Conservation (phyloP, 2,329 filamentous ascomycete species). For the Arthroderma sp. region DNA sequence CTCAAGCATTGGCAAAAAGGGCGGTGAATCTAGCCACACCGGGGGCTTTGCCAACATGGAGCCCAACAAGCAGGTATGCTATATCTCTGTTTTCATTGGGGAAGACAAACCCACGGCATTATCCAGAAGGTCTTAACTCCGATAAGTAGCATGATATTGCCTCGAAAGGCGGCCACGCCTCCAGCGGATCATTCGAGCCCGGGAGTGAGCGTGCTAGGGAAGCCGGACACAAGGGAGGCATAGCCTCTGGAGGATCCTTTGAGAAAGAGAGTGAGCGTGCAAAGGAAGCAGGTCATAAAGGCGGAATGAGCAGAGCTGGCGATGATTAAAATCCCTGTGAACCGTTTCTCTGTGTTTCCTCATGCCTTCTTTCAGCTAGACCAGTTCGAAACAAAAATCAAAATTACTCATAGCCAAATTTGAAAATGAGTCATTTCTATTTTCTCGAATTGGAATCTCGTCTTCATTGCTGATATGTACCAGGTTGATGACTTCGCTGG, state of each 20-base stretch:
- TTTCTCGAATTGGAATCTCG: too few relatives aligned
- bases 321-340: too few relatives aligned
- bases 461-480: too few relatives aligned
- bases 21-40: slow-evolving; percentile 19
- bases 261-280: too few relatives aligned
- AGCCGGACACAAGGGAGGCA: slow-evolving; percentile 42
- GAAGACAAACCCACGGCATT: not conserved
- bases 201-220: slow-evolving; percentile 41
- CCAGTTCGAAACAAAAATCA: too few relatives aligned
- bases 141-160: slow-evolving; percentile 38
- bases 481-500: too few relatives aligned
- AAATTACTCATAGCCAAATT: too few relatives aligned
- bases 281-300: too few relatives aligned
- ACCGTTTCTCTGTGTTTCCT: too few relatives aligned
- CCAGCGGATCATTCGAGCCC: slow-evolving; percentile 41
- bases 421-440: too few relatives aligned
- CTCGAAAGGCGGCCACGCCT: slow-evolving; percentile 42
- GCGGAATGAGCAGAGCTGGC: too few relatives aligned
- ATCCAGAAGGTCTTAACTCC: not conserved
- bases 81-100: not conserved
- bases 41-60: slow-evolving; percentile 21
- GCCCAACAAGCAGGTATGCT: slow-evolving; percentile 19
- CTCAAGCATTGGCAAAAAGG: slow-evolving; percentile 26
- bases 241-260: slow-evolving; percentile 1
- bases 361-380: too few relatives aligned